Base-by-base conservation (phyloP, 2,329 filamentous ascomycete genomes). In the Curvularia sp. region DNA sequence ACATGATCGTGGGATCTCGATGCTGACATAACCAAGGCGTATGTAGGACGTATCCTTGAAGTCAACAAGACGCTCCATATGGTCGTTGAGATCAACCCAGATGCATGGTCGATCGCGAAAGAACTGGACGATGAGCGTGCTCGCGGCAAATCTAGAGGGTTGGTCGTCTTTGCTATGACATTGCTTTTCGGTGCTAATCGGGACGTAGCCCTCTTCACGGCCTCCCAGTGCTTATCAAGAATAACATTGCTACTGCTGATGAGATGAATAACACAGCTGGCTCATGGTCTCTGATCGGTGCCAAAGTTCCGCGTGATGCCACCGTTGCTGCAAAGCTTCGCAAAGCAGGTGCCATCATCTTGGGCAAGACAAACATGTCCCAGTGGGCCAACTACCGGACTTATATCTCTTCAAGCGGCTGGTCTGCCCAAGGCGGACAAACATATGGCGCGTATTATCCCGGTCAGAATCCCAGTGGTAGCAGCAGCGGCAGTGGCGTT, bases 331-430 rank as follows among this genome's bases (percentile, higher is more conserved):
- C 79, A 12, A 89, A 87, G 67, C 80, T 91, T 5, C 81, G 87
- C 53, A 77, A 83, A 54, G 84, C 85, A 1, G 88, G 88, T 2
- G 85, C 82, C 1, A 79, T 91, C 41, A 84, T 91, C 41, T 79
- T 91, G 0, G 89, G 88, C 46, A 90, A 91, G 74, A 78, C 86
- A 0, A 88, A 87, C 55, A 70, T 90, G 27, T 86, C 82, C 1
- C 83, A 90, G 69, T 90, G 87, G 86, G 85, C 85, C 2, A 87
- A 88, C 64, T 87, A 79, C 53, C 80, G 89, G 9, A 86, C 83
- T 3, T 70, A 69, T 9, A 89, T 87, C 65, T 80, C 79, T 4
- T 83, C 78, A 10, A 85, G 85, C 55, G 88, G 88, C 5, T 91
- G 88, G 88, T 86, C 83, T 45, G 84, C 87, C 0, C 80, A 85